Conservation (phyloP, 345 rosid species). For the Aurinia saxatilis region DNA sequence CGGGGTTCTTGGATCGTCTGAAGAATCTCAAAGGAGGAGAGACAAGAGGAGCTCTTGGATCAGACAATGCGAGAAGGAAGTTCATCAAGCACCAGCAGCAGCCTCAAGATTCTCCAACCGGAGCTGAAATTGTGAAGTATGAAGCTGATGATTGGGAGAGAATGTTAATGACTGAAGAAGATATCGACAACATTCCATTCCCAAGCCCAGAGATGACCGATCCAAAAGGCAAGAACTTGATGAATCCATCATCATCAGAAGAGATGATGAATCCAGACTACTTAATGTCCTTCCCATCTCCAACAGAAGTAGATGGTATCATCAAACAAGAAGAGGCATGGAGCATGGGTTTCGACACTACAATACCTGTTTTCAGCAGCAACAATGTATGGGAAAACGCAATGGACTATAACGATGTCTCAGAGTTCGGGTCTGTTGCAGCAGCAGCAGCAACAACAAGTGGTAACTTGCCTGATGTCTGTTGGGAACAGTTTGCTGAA, state of each 20-base stretch:
- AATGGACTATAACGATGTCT: constrained; percentile 34
- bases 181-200: constrained; percentile 26
- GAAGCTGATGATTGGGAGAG: constrained; percentile 37
- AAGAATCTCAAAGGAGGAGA: constrained; percentile 43
- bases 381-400: constrained; percentile 44
- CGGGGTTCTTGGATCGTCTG: constrained; percentile 46
- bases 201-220: constrained; percentile 25
- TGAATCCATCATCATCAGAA: constrained; percentile 24
- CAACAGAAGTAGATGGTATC: constrained; percentile 29
- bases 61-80: constrained; percentile 50
- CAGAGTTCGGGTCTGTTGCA: constrained; percentile 39
- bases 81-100: constrained; percentile 49
- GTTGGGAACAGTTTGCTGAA: constrained; percentile 49
- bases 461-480: constrained; percentile 51
- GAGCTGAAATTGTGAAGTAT: constrained; percentile 42
- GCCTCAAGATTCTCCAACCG: constrained; percentile 37
- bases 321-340: constrained; percentile 53
- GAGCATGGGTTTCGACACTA: constrained; percentile 52
- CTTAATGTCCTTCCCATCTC: constrained; percentile 44
- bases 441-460: constrained; percentile 18
- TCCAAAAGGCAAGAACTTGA: constrained; percentile 39
- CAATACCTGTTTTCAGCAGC: constrained; percentile 42
- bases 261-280: constrained; percentile 39
- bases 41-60: constrained; percentile 34
- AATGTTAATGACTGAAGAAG: constrained; percentile 27